phyloP scores from a whole-genome alignment of 1,139 yeast genomes.

The Geotrichum fermentans region DNA sequence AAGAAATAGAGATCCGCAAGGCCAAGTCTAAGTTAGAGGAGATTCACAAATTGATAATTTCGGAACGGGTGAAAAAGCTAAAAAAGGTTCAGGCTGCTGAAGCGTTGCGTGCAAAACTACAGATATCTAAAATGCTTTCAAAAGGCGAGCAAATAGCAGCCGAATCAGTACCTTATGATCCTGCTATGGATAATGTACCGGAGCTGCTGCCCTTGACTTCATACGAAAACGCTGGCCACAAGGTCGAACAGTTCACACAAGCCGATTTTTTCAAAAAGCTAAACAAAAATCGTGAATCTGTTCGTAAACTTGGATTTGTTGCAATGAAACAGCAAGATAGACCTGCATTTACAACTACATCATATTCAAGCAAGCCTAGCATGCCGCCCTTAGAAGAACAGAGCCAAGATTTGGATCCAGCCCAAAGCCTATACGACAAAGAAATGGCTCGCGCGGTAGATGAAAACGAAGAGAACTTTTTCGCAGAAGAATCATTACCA shows the following conservation, averaged over 20 bases:
- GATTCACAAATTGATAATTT: constrained; percentile 22
- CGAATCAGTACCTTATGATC: constrained; percentile 15
- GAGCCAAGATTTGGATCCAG: constrained; percentile 1
- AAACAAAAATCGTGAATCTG: constrained; percentile 1
- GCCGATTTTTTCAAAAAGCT: constrained; percentile 6
- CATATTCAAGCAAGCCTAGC: neutral
- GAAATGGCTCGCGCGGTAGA: constrained; percentile 11
- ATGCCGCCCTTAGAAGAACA: neutral
- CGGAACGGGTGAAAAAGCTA: constrained; percentile 23
- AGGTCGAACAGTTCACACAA: neutral
- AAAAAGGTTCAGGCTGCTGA: constrained; percentile 19
- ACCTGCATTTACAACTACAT: constrained; percentile 10
- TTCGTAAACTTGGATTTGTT: constrained; percentile 9
- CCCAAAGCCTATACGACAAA: constrained; percentile 12
- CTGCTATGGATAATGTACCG: constrained; percentile 22
- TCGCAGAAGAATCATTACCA: constrained; percentile 18
- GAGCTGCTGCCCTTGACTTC: neutral
- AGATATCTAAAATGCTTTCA: constrained; percentile 10
- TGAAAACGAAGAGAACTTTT: constrained; percentile 17
- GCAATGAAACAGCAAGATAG: constrained; percentile 18
- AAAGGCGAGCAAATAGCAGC: constrained; percentile 7
- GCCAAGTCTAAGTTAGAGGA: constrained; percentile 26
- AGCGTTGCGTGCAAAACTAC: constrained; percentile 19
- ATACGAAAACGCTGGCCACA: constrained; percentile 3
- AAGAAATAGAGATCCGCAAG: constrained; percentile 28